Base-by-base conservation (phyloP, 805 yeast species). In the Monosporozyma unispora region DNA sequence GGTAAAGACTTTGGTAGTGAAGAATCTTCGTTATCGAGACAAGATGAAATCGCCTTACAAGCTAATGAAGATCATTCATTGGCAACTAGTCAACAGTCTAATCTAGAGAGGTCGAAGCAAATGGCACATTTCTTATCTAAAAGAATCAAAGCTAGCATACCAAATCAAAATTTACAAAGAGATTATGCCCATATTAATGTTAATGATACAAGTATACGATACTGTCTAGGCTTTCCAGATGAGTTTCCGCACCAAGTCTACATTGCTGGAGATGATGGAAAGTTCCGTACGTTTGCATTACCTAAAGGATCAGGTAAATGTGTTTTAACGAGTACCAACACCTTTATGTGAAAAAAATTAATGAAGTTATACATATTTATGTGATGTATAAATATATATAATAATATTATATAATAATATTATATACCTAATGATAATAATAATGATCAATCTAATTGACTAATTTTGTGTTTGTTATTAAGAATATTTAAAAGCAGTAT, bases 181-280 rank as follows among this genome's bases (percentile, higher is more conserved):
- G 62, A 64, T 45, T 58, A 52, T 48, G 69, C 67, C 5, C 62
- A 58, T 49, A 60, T 64, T 16, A 55, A 56, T 8, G 59, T 61
- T 4, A 45, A 54, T n/a, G 59, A 60, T 25, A 49, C 52, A 4
- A 16, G 11, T n/a, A 47, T 49, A 19, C 47, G 51, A 11, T 54
- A 59, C 47, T 50, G 59, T 42, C 43, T 65, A 1, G 68, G 65
- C 6, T 64, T 65, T 43, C 67, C 69, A 6, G 62, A 62, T 44
- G 69, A 65, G 43, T 61, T 59, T 45, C 57, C 61, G 5, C 56
- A 59, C 23, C 61, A 60, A 40, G 52, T 64, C 1, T 63, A 63
- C 44, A 45, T 64, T 21, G 62, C 63, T 14, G 57, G 65, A 2
- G 57, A 59, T 44, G 64, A 64, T 47, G 68, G 66, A 0, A 54